These are phyloP conservation scores for Paramecium octaurelia DNA, from an alignment of 73 alveolate species.

Conservation along the genomic window DNA sequence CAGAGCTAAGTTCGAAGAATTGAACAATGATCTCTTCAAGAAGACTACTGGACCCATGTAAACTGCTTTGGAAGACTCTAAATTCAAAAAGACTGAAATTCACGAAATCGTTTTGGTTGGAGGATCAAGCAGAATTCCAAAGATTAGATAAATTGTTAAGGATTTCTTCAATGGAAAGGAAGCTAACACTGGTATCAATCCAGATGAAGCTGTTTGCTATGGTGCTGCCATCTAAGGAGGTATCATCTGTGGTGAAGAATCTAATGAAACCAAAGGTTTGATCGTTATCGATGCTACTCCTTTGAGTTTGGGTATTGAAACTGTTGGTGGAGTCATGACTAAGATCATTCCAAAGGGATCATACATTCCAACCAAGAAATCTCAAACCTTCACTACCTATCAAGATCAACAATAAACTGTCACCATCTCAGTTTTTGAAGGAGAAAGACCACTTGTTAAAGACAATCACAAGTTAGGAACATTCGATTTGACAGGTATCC, in stretches of 20 bases:
- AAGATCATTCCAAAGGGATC: slow-evolving; percentile 97
- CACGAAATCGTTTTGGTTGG: slow-evolving; percentile 87
- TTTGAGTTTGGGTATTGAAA: slow-evolving; percentile 97
- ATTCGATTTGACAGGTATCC: slow-evolving; percentile 95
- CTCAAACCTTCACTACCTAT: slow-evolving; percentile 97
- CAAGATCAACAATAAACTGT: slow-evolving; percentile 95
- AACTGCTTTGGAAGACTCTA: slow-evolving; percentile 92
- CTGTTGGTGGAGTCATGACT: slow-evolving; percentile 99
- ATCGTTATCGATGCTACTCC: slow-evolving; percentile 97
- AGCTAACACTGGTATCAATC: slow-evolving; percentile 97
- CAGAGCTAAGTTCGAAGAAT: slow-evolving; percentile 97
- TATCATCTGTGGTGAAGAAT: slow-evolving; percentile 93
- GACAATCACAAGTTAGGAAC: slow-evolving; percentile 97
- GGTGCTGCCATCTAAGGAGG: slow-evolving; percentile 99
- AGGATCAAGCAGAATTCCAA: slow-evolving; percentile 99
- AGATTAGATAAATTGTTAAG: slow-evolving; percentile 92
- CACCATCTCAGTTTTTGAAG: slow-evolving; percentile 93
- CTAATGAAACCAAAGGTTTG: slow-evolving; percentile 87
- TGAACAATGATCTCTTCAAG: slow-evolving; percentile 89
- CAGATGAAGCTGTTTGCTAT: slow-evolving; percentile 99
- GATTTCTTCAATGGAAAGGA: slow-evolving; percentile 98
- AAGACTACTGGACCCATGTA: slow-evolving; percentile 95
- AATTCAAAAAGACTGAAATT: slow-evolving; percentile 74
- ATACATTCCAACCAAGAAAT: slow-evolving; percentile 97
- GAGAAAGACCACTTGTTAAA: slow-evolving; percentile 97